A percentile compares a stretch with the other conserved stretches of the same genome.
phyloP scores from a whole-genome alignment of 768 basidiomycete species.

The Cystobasidium onofrii region DNA sequence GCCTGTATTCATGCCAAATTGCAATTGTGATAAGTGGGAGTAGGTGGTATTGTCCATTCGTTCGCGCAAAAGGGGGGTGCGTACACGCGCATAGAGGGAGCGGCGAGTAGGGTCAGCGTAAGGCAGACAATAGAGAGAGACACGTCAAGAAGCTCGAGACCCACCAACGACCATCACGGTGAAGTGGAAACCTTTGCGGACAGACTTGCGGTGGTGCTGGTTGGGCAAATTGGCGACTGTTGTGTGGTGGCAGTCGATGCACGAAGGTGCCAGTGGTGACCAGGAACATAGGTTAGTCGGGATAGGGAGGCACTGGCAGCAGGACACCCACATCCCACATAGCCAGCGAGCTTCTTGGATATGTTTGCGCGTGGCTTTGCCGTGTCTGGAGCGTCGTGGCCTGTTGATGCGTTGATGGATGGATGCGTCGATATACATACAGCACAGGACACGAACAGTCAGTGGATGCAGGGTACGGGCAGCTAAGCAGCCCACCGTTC shows the following conservation, averaged over 20 bases:
- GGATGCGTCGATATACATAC: neutral
- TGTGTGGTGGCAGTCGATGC: too few species aligned
- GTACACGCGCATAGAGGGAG: conserved; percentile 37
- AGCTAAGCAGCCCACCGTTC: neutral
- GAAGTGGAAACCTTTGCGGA: conserved; percentile 98
- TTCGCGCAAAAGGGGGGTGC: neutral
- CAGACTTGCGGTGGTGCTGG: conserved; percentile 97
- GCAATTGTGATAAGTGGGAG: too few species aligned
- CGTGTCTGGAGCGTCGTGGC: conserved; percentile 43
- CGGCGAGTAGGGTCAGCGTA: conserved; percentile 34
- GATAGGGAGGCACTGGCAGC: too few species aligned
- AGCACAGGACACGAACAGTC: neutral
- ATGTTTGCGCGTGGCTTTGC: neutral
- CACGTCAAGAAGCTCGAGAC: conserved; percentile 45
- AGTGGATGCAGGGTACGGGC: neutral
- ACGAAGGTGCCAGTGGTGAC: too few species aligned
- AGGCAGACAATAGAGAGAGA: conserved; percentile 12
- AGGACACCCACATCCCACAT: conserved; percentile 59
- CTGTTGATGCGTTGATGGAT: conserved; percentile 12
- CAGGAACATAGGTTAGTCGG: neutral
- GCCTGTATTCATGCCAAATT: conserved; percentile 48
- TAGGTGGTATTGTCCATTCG: too few species aligned
- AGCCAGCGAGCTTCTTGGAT: conserved; percentile 77
- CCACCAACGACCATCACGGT: conserved; percentile 96
- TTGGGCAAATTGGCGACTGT: conserved; percentile 90